Base-by-base conservation (phyloP, 139 green algal species). In the Limnomonas spitsbergensis region DNA sequence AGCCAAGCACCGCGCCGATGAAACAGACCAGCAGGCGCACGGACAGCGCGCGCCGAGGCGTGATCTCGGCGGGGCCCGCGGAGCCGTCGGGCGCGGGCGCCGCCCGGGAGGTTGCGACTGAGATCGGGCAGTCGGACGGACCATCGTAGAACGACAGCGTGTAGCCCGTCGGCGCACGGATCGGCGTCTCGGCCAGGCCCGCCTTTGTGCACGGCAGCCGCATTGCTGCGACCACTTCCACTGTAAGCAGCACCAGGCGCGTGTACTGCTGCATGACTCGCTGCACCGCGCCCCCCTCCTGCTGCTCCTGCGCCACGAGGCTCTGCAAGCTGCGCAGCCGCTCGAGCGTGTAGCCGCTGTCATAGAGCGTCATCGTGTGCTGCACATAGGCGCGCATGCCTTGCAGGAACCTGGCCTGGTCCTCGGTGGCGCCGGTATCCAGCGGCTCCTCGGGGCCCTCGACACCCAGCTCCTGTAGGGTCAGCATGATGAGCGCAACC, bases 211-310 rank as follows among this genome's bases (percentile, higher is more conserved):
- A 71, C 7, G 70, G 54, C 38, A 93, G 66, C 9, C 77, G 71
- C n/a, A 69, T 40, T 7, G 69, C 80, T 1, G 76, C 66, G 4
- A 82, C 77, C 31, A 91, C 85, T 66, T 94, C 90, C 1, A 92
- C 29, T 0, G 86, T 88, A 9, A 93, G 74, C 39, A 93, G 61
- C 3, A 90, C 83, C 6, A 94, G 86, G 0, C 85, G 86, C 1
- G 84, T 90, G 89, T 94, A 94, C 42, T 93, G 88, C 79, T 93
- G 89, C 89, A 93, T 90, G 7, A 84, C 53, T 29, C 42, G 34
- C 29, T 56, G 72, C 3, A 9, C 70, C 3, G 27, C 27, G 3
- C 2, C 29, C 34, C 54, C 38, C 6, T 71, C 61, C 27, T 35
- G 9, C 61, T 71, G 61, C 61, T 34, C 70, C 70, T 82, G 78